Evolutionary conservation across 768 basidiomycete genomes (phyloP), one percentile per base, ranked within the genome.

Genomic region (Kwoniella pini): DNA sequence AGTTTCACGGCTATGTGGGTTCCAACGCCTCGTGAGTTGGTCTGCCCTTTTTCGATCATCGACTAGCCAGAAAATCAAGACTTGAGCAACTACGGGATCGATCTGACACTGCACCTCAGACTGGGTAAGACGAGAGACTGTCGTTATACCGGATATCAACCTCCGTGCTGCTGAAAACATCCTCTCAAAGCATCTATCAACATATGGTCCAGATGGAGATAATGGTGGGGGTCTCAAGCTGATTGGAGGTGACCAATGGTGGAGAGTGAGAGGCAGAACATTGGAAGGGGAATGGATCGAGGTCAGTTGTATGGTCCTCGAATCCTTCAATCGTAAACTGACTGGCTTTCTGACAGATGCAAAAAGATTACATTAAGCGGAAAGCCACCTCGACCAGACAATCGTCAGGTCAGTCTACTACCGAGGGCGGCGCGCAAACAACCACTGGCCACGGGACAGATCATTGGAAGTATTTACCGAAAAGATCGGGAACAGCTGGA

Each of bases 261-360:
- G 79, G 79, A 62, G 60, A 24, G 46, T 79, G 3, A 48, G 79
- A 39, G 79, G 78, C 2, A 57, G 69, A 43, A 67, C 60, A 7
- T 46, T 80, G 36, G 71, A 77, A 39, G 76, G 77, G 6, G 79
- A 80, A 55, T 80, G 78, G 78, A 74, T 80, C 15, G 79, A 80
- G 69, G 76, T 76, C 38, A 65, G 71, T 42, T 51, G n/a, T n/a
- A 27, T 30, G 12, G 26, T 39, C 7, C 13, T 36, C 21, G 17
- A 11, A 19, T 13, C n/a, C 6, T 4, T 17, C 4, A 30, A 39
- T n/a, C 9, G 4, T 30, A n/a, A 48, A 33, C 45, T 57, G 22
- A 57, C 39, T 0, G 24, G 4, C 1, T 7, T 28, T 36, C 46
- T 2, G 13, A 17, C 57, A 76, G 76, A 78, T 80, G 74, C 76